phyloP scores from a whole-genome alignment of 2,329 filamentous ascomycete species.

The Fusarium brevicatenulatum region DNA sequence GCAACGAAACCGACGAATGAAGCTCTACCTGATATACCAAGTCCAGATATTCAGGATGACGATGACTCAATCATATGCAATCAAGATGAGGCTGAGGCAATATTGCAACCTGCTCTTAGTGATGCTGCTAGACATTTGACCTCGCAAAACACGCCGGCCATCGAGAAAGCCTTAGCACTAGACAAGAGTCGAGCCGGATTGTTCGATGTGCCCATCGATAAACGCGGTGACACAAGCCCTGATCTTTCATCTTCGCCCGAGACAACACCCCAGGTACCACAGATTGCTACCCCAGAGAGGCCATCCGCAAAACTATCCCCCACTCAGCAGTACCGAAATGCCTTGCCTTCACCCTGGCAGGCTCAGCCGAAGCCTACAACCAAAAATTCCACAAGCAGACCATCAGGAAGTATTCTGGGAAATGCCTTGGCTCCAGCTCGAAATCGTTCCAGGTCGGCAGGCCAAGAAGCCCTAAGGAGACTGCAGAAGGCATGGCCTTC shows the following conservation, averaged over 20 bases:
- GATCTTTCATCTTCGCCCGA: slow-evolving; percentile 37
- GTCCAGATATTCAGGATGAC: slow-evolving; percentile 27
- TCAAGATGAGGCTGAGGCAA: slow-evolving; percentile 67
- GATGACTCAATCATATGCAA: slow-evolving; percentile 49
- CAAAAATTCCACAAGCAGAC: slow-evolving; percentile 36
- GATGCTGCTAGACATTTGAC: slow-evolving; percentile 65
- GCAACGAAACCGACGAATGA: slow-evolving; percentile 11
- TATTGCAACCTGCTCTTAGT: slow-evolving; percentile 69
- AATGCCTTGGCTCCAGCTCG: slow-evolving; percentile 59
- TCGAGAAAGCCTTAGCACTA: slow-evolving; percentile 67
- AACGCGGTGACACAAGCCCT: slow-evolving; percentile 40
- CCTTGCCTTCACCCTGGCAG: slow-evolving; percentile 47
- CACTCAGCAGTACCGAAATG: slow-evolving; percentile 7
- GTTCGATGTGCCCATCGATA: slow-evolving; percentile 40
- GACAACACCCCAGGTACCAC: slow-evolving; percentile 10
- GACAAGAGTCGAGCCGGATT: slow-evolving; percentile 50
- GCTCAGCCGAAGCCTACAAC: slow-evolving; percentile 34
- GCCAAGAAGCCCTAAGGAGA: slow-evolving; percentile 66
- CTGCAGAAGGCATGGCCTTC: slow-evolving; percentile 68
- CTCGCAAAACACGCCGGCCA: slow-evolving; percentile 63
- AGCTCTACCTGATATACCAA: slow-evolving; percentile 3
- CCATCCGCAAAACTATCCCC: slow-evolving; percentile 7
- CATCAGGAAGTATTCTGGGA: slow-evolving; percentile 51
- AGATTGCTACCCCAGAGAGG: slow-evolving; percentile 4
- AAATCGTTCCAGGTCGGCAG: slow-evolving; percentile 64